Conservation (phyloP, 2,329 filamentous ascomycete species). For the Stachybotrys chartarum region DNA sequence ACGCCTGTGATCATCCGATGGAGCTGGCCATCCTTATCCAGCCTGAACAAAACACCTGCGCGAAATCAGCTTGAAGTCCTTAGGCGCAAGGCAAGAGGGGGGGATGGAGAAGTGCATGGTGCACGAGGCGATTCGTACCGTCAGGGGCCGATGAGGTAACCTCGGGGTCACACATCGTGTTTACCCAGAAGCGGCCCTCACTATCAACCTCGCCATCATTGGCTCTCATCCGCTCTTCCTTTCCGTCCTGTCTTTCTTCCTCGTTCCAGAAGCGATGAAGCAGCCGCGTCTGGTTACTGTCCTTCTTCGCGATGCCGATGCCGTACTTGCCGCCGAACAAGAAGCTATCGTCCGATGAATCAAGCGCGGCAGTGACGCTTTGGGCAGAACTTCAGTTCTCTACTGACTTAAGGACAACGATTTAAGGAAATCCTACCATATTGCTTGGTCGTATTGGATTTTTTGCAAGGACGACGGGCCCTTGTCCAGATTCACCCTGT, state of each 20-base stretch:
- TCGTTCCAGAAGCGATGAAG: conserved; percentile 6
- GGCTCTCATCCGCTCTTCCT: conserved; percentile 7
- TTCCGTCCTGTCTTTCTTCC: conserved; percentile 6
- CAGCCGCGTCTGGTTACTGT: conserved; percentile 1
- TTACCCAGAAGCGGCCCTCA: conserved; percentile 9
- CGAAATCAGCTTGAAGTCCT: background rate
- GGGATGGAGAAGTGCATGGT: background rate
- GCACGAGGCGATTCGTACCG: conserved; percentile 2
- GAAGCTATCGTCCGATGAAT: conserved; percentile 6
- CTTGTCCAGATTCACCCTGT: conserved; percentile 7
- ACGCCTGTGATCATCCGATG: conserved; percentile 5
- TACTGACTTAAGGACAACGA: background rate
- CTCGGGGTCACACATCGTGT: conserved; percentile 7
- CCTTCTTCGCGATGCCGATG: conserved; percentile 7
- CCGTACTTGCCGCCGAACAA: conserved; percentile 10
- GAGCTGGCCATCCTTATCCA: conserved; percentile 6
- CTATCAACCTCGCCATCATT: conserved; percentile 10
- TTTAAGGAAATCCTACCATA: conserved; percentile 4
- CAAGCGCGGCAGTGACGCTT: conserved; percentile 8
- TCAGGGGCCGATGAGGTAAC: conserved; percentile 4
- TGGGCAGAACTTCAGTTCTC: background rate
- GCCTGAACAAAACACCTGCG: conserved; percentile 7
- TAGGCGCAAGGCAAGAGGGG: background rate
- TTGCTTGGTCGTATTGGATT: conserved; percentile 5
- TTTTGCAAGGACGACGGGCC: conserved; percentile 7